A percentile compares a stretch with the other conserved stretches of the same genome.
Evolutionary conservation across 129 eudicot species (phyloP).

Genomic region (Flaveria robusta): DNA sequence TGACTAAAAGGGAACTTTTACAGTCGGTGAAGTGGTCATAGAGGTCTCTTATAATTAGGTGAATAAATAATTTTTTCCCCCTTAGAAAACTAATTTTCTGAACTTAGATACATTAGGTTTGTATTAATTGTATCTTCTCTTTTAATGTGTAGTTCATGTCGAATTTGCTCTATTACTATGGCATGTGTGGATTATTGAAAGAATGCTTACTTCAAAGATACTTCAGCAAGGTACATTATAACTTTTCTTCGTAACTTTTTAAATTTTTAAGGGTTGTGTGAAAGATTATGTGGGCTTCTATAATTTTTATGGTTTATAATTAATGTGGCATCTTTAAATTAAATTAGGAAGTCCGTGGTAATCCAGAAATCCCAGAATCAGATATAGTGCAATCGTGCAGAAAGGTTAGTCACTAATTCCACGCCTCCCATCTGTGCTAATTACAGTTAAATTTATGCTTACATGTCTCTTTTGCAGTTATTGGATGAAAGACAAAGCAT

Average conservation of each 20-base stretch:
- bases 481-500: conserved; percentile 89
- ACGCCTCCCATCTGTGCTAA: background rate
- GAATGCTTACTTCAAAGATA: conserved; percentile 83
- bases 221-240: conserved; percentile 79
- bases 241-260: background rate
- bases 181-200: conserved; percentile 80
- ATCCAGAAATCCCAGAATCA: conserved; percentile 82
- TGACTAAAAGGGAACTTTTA: background rate
- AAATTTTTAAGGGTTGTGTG: background rate
- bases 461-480: conserved; percentile 43
- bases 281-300: too few species aligned
- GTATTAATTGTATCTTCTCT: background rate
- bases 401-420: conserved; percentile 55
- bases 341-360: conserved; percentile 89
- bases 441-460: conserved; percentile 20
- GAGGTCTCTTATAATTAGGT: too few species aligned
- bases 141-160: conserved; percentile 69
- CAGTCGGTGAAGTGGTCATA: too few species aligned
- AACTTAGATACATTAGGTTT: background rate
- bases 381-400: conserved; percentile 96
- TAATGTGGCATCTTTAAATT: conserved; percentile 9
- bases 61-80: too few species aligned
- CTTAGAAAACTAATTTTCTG: too few species aligned
- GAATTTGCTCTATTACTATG: conserved; percentile 84
- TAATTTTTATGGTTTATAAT: conserved; percentile 8